Evolutionary conservation across 768 basidiomycete genomes (phyloP), one percentile per base, ranked within the genome.

Genomic region (Botryobasidium botryosum): DNA sequence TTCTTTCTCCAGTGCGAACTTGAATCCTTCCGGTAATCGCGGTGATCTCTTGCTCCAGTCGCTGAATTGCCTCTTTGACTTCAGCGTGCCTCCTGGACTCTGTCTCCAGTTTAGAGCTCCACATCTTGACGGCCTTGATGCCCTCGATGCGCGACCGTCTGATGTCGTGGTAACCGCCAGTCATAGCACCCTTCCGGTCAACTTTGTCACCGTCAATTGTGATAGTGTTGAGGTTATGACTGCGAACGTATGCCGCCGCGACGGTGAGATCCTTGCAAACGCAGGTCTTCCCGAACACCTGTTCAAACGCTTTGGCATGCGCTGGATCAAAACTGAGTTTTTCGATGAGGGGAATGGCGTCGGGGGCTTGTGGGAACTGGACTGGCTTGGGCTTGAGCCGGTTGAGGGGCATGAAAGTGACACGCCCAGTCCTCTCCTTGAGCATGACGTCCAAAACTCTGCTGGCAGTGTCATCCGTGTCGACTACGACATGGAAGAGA

Each of bases 341-440:
- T 50, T 75, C 70, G 25, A 99, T 69, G 38, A 88, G 73, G 1
- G 84, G 83, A 44, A 83, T 77, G 0, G 79, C 78, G 49, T 85
- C 80, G 48, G 77, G 71, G 0, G 77, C 79, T 63, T 80, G 68
- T 57, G 66, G 32, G 37, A 70, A 72, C 6, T 79, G 79, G 17
- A 74, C 64, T 0, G 71, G 66, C 51, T 82, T 85, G 43, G 82
- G 80, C 53, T 80, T 79, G 47, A 99, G 75, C 12, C 94, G 80
- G 61, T 97, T 97, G 32, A 99, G 72, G 17, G 94, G 94, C 80
- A 99, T 91, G 64, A 97, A 96, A 0, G 94, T 99, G 6, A 99
- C 84, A 41, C 94, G 78, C 2, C 92, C 94, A 8, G 76, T 82
- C 59, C 83, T 86, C 58, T 97, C 90, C 55, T 77, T 77, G 53